Evolutionary conservation across 768 basidiomycete species (phyloP).

Genomic region (Tephrocybe sp.): DNA sequence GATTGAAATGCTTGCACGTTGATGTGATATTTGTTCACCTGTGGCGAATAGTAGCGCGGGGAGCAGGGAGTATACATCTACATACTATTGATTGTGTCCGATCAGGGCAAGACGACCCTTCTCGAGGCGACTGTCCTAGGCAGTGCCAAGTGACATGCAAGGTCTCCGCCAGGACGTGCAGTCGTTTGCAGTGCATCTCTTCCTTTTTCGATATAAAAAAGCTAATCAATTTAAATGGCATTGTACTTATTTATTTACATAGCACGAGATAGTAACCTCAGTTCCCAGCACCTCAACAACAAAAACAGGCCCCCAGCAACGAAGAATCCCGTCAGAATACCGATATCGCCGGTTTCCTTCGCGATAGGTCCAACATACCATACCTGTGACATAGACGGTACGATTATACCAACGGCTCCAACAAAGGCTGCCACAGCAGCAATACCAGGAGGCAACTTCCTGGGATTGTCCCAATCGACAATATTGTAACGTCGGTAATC

Average conservation of each 20-base stretch:
- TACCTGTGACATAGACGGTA: slow-evolving; percentile 70
- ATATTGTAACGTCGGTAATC: slow-evolving; percentile 50
- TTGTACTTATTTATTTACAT: not conserved
- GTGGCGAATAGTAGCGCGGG: no score
- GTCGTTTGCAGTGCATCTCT: no score
- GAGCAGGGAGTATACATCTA: no score
- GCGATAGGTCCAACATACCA: slow-evolving; percentile 77
- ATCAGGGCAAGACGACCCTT: no score
- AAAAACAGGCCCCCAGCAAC: slow-evolving; percentile 46
- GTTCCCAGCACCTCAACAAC: slow-evolving; percentile 13
- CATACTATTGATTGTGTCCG: no score
- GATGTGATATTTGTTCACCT: no score
- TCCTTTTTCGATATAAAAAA: no score
- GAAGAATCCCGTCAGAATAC: slow-evolving; percentile 60
- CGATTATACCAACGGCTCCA: slow-evolving; percentile 53
- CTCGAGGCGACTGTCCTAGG: no score
- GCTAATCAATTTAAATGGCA: no score
- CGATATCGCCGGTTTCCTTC: slow-evolving; percentile 64
- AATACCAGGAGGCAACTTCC: slow-evolving; percentile 57
- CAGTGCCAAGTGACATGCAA: no score
- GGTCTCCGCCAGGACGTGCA: no score
- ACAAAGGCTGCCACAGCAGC: slow-evolving; percentile 57
- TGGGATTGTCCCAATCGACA: slow-evolving; percentile 53
- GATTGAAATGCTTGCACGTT: no score
- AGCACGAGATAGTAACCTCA: not conserved